phyloP scores from a whole-genome alignment of 768 basidiomycete species.

The Daedaleopsis sinensis region DNA sequence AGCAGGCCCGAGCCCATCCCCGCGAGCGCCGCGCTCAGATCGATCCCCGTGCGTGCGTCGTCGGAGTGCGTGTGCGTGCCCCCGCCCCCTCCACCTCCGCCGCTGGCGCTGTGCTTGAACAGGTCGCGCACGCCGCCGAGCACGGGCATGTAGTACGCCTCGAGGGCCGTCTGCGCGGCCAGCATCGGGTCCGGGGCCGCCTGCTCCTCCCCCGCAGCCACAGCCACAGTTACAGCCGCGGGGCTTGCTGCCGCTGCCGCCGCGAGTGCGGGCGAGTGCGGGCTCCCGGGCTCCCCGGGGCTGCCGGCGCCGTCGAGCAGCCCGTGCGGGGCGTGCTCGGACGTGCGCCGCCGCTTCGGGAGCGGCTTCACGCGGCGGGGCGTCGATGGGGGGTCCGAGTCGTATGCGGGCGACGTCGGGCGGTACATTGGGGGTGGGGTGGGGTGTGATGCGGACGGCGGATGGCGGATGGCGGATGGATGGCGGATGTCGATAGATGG shows the following conservation, averaged over 20 bases:
- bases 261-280: constrained; percentile 34
- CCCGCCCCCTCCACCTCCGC: constrained; percentile 19
- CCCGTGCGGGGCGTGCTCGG: constrained; percentile 31
- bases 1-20: constrained; percentile 39
- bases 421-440: constrained; percentile 49
- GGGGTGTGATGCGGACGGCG: constrained; percentile 1
- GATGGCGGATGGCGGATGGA: constrained; percentile 4
- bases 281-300: background rate
- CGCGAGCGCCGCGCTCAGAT: constrained; percentile 26
- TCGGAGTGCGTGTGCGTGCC: constrained; percentile 1
- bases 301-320: constrained; percentile 36
- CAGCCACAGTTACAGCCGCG: background rate
- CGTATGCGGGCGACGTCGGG: constrained; percentile 52
- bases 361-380: constrained; percentile 75
- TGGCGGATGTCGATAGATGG: background rate
- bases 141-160: constrained; percentile 66
- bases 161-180: constrained; percentile 60
- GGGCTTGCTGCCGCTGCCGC: background rate
- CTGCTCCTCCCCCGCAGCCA: constrained; percentile 47
- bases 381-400: constrained; percentile 57
- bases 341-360: constrained; percentile 72
- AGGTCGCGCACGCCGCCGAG: constrained; percentile 52
- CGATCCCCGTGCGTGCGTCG: constrained; percentile 12
- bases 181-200: constrained; percentile 59
- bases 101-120: constrained; percentile 29